phyloP scores from a whole-genome alignment of 139 green algal species.

The Chlorella vulgaris region DNA sequence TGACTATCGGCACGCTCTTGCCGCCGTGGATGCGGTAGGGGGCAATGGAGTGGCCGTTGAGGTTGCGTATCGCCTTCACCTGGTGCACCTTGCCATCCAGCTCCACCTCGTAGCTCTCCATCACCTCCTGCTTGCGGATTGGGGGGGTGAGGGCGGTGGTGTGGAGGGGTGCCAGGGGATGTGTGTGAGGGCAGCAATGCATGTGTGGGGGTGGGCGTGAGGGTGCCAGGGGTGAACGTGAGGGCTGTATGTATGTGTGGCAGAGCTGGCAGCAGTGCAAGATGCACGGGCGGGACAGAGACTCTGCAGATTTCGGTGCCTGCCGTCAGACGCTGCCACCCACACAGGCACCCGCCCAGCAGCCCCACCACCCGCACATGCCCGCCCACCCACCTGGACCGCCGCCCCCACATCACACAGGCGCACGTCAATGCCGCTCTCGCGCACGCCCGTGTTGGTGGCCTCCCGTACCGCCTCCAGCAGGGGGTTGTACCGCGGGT shows the following conservation, averaged over 20 bases:
- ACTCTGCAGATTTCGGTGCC: no score
- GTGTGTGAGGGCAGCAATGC: no score
- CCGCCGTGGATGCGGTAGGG: conserved; percentile 96
- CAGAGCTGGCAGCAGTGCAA: no score
- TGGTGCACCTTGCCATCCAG: conserved; percentile 92
- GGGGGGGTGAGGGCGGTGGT: background rate
- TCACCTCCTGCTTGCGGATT: conserved; percentile 75
- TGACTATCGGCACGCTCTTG: conserved; percentile 87
- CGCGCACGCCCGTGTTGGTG: conserved; percentile 89
- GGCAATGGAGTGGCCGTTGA: conserved; percentile 97
- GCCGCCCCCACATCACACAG: conserved; percentile 95
- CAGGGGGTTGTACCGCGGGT: conserved; percentile 92
- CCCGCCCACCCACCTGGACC: conserved; percentile 73
- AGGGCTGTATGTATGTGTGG: no score
- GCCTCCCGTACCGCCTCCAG: conserved; percentile 90
- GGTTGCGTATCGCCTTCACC: conserved; percentile 85
- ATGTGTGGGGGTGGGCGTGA: no score
- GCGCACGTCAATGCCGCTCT: conserved; percentile 94
- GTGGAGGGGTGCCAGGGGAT: background rate
- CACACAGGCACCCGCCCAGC: no score
- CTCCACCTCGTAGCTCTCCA: conserved; percentile 97
- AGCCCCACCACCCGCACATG: background rate
- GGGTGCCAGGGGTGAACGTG: no score
- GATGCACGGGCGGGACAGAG: no score
- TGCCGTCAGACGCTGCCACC: no score